Evolutionary conservation across 352 stramenopile genomes (phyloP).

Genomic region (Phytophthora pseudosyringae): DNA sequence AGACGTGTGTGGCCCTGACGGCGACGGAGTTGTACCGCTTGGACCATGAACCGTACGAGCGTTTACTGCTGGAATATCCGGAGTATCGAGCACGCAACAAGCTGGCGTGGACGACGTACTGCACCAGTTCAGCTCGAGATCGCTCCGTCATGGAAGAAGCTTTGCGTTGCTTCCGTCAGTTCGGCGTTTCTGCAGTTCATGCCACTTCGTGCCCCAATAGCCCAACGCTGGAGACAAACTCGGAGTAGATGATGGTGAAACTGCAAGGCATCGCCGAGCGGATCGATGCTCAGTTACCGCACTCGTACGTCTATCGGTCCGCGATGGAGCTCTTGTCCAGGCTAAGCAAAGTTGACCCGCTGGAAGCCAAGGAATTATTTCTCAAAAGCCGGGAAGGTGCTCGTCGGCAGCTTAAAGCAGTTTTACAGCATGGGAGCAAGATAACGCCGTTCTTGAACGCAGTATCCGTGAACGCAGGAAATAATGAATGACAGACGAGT

Average conservation of each 20-base stretch:
- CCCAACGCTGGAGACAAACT: not conserved
- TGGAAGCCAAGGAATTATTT: not conserved
- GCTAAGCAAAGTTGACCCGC: not conserved
- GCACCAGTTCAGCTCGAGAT: not conserved
- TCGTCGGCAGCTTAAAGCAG: not conserved
- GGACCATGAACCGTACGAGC: constrained; percentile 71
- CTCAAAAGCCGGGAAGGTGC: not conserved
- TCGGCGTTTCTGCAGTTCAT: not conserved
- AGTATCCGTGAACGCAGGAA: not conserved
- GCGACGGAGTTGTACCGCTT: constrained; percentile 73
- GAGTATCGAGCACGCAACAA: constrained; percentile 62
- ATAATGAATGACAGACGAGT: too few species aligned
- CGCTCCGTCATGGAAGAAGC: not conserved
- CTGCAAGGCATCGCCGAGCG: not conserved
- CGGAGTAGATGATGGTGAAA: not conserved
- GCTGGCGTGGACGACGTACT: constrained; percentile 49
- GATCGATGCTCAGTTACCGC: not conserved
- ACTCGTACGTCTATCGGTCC: constrained; percentile 1
- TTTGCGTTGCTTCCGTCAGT: not conserved
- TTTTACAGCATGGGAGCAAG: not conserved
- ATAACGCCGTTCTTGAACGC: not conserved
- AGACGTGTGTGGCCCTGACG: constrained; percentile 65
- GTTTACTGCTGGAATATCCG: constrained; percentile 66
- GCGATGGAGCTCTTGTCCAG: not conserved
- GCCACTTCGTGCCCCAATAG: too few species aligned